A percentile compares a stretch with the other conserved stretches of the same genome.
Conservation (phyloP, 306 rosid species). For the Glycine tomentella region DNA sequence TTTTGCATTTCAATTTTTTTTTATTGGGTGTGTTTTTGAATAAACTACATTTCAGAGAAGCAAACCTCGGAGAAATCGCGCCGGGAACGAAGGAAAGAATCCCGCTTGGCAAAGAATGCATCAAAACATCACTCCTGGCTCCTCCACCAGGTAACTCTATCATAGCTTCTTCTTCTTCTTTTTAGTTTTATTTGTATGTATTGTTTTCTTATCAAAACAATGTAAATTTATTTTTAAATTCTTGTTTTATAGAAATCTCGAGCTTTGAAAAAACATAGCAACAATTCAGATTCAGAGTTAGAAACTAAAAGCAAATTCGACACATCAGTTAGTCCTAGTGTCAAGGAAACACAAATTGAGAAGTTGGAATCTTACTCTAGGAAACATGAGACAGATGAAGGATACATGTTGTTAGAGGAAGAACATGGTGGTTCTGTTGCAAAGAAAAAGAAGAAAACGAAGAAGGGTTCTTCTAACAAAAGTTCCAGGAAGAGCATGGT, state of each 20-base stretch:
- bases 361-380: constrained; percentile 31
- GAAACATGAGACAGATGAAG: constrained; percentile 44
- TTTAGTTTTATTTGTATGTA: neutral
- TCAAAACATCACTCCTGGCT: constrained; percentile 65
- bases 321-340: constrained; percentile 29
- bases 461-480: constrained; percentile 40
- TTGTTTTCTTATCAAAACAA: neutral
- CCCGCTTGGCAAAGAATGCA: constrained; percentile 65
- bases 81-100: constrained; percentile 71
- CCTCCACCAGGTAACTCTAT: constrained; percentile 58
- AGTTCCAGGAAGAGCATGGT: constrained; percentile 53
- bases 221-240: neutral
- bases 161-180: neutral
- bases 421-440: constrained; percentile 33
- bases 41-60: constrained; percentile 40
- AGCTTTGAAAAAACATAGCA: constrained; percentile 35
- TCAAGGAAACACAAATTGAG: constrained; percentile 35
- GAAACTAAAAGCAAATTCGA: constrained; percentile 38
- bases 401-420: constrained; percentile 28
- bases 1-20: neutral
- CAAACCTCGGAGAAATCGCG: constrained; percentile 61
- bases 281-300: constrained; percentile 32
- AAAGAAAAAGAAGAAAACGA: constrained; percentile 45
- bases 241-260: constrained; percentile 52
- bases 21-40: neutral